phyloP scores from a whole-genome alignment of 345 rosid genomes.

The Bruguiera parviflora region DNA sequence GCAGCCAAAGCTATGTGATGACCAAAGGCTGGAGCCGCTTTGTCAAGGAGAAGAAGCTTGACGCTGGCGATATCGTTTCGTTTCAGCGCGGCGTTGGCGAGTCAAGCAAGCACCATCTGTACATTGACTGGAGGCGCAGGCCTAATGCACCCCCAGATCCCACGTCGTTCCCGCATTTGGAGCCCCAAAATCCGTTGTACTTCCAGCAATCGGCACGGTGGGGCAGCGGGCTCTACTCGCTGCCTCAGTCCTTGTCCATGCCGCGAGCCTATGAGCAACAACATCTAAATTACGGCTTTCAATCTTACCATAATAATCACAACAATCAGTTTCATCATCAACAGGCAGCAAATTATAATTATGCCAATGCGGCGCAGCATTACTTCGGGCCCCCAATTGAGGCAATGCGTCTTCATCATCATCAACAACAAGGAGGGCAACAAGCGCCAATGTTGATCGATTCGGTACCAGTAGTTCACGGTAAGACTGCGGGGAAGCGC shows the following conservation, averaged over 20 bases:
- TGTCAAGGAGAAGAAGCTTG: slow-evolving; percentile 95
- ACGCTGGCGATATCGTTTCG: slow-evolving; percentile 88
- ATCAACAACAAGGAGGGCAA: slow-evolving; percentile 19
- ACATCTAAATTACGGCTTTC: slow-evolving; percentile 32
- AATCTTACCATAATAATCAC: slow-evolving; percentile 20
- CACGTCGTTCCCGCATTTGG: slow-evolving; percentile 35
- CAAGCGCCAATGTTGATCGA: slow-evolving; percentile 44
- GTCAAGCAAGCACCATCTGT: slow-evolving; percentile 53
- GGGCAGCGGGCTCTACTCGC: slow-evolving; percentile 56
- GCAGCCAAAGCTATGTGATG: slow-evolving; percentile 99
- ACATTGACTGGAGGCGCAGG: slow-evolving; percentile 86
- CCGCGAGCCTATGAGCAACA: slow-evolving; percentile 24
- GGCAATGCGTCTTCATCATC: slow-evolving; percentile 18
- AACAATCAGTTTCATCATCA: slow-evolving; percentile 17
- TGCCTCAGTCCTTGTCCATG: slow-evolving; percentile 36
- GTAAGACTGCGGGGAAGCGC: slow-evolving; percentile 34
- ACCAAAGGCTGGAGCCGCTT: slow-evolving; percentile 99
- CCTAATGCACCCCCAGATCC: slow-evolving; percentile 53
- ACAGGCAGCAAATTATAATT: slow-evolving; percentile 29
- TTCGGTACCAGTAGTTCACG: slow-evolving; percentile 53
- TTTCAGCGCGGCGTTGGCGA: slow-evolving; percentile 79
- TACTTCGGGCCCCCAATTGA: slow-evolving; percentile 45
- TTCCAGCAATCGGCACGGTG: slow-evolving; percentile 44
- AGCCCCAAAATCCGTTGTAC: slow-evolving; percentile 40
- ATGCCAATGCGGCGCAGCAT: slow-evolving; percentile 36